Base-by-base conservation (phyloP, 2,329 filamentous ascomycete genomes). In the Fusarium penzigii region DNA sequence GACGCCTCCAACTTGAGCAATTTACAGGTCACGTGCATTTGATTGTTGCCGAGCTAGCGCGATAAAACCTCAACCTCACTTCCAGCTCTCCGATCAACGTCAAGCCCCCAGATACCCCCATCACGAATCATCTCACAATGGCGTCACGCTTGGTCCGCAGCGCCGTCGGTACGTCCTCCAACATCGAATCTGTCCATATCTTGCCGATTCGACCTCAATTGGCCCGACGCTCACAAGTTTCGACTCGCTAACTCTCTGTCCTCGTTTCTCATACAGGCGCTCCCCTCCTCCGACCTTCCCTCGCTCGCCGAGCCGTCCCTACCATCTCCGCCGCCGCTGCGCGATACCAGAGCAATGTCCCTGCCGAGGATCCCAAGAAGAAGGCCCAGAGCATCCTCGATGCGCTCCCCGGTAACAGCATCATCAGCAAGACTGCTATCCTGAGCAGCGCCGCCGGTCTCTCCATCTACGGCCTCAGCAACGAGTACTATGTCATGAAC, bases 401-500 rank as follows among this genome's bases (percentile, higher is more conserved):
- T 70, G 81, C 92, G 60, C 84, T 99, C 49, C 94, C 94, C 69
- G 94, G 95, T 68, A 96, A 85, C 84, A 93, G 84, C 71, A 81
- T 97, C 62, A 80, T 96, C 72, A 95, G 91, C 77, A 99, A 99
- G 88, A 92, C 91, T 66, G 94, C 94, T 70, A 93, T 97, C 73
- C 88, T 99, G 70, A 97, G 93, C 71, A 92, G 91, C 68, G 88
- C 88, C 62, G 90, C 94, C 70, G 93, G 89, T 78, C 78, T 96
- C 67, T 92, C 90, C 70, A 84, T 96, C 75, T 96, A 94, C 73
- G 94, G 92, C 70, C 92, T 99, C 79, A 95, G 90, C 87, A 99
- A 96, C 80, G 94, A 99, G 85, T 92, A 97, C 82, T 97, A 97
- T 79, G 92, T 99, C 74, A 84, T 99, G 78, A 99, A 99, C 81